phyloP scores from a whole-genome alignment of 108 stramenopile genomes.

The Mayamaea pseudoterrestris region DNA sequence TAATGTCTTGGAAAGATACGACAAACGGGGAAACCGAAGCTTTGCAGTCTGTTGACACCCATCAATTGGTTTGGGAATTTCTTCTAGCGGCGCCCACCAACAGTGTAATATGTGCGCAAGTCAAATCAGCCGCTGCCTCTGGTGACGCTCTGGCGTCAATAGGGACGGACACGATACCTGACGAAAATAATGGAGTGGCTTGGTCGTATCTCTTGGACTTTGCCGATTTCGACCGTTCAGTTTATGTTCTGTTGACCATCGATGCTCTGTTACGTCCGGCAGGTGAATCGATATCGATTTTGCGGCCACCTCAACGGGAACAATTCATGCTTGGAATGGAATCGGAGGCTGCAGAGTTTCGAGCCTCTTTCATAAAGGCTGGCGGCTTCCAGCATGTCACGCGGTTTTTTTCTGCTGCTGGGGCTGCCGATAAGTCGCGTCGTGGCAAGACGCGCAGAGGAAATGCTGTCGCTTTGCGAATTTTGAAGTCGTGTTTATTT shows the following conservation, averaged over 20 bases:
- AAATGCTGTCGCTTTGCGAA: conserved; percentile 71
- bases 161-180: conserved; percentile 45
- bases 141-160: background rate
- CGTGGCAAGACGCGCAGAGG: conserved; percentile 65
- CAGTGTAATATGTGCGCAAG: conserved; percentile 35
- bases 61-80: conserved; percentile 83
- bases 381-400: conserved; percentile 87
- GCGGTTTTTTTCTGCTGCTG: conserved; percentile 51
- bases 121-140: conserved; percentile 19
- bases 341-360: conserved; percentile 37
- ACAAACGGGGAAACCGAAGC: too few species aligned
- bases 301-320: conserved; percentile 18
- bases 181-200: conserved; percentile 31
- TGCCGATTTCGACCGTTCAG: conserved; percentile 60
- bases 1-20: conserved; percentile 32
- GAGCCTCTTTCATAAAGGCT: conserved; percentile 66
- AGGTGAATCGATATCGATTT: conserved; percentile 48
- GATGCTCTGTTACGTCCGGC: conserved; percentile 87
- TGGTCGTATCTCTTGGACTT: conserved; percentile 69
- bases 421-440: conserved; percentile 25
- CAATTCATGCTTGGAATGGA: conserved; percentile 24
- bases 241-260: conserved; percentile 88
- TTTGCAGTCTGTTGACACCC: too few species aligned
- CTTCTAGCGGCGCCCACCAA: conserved; percentile 90
- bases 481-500: conserved; percentile 73